These are phyloP conservation scores for Amniculicola lignicola DNA, from an alignment of 495 filamentous ascomycete species.

Conservation along the genomic window DNA sequence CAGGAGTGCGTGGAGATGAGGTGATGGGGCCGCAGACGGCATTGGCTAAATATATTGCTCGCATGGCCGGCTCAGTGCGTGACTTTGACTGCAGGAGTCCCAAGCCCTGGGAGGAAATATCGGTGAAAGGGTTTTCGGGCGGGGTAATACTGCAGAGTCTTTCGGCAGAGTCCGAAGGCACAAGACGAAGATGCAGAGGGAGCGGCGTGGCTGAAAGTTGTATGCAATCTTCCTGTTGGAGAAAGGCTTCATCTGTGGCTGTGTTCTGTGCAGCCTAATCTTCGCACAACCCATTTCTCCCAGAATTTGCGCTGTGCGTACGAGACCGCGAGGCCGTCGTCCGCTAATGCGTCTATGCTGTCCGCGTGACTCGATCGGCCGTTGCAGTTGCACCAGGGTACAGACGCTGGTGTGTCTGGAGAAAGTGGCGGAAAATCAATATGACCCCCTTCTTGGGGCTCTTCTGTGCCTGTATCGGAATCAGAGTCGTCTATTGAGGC, in stretches of 20 bases:
- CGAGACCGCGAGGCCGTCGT: constrained; percentile 55
- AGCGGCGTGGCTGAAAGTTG: neutral
- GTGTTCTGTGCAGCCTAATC: constrained; percentile 40
- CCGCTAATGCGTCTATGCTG: constrained; percentile 52
- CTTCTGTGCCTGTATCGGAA: constrained; percentile 35
- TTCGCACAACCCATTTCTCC: constrained; percentile 58
- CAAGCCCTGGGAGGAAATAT: neutral
- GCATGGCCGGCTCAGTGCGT: constrained; percentile 3
- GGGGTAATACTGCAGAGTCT: constrained; percentile 1
- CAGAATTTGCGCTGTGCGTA: constrained; percentile 56
- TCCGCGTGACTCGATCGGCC: constrained; percentile 35
- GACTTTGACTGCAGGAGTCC: neutral
- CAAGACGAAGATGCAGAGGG: neutral
- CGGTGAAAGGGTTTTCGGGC: neutral
- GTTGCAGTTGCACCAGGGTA: constrained; percentile 51
- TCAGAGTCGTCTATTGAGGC: constrained; percentile 23
- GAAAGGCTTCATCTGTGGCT: constrained; percentile 18
- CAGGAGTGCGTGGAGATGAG: neutral
- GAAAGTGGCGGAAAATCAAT: constrained; percentile 44
- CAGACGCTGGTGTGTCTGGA: constrained; percentile 46
- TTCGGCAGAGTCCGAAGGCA: neutral
- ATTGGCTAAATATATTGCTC: constrained; percentile 25
- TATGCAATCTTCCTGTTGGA: neutral
- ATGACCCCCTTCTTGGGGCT: constrained; percentile 35
- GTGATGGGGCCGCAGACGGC: constrained; percentile 1